Conservation (phyloP, 495 filamentous ascomycete genomes). For the Filosporella fistucella region DNA sequence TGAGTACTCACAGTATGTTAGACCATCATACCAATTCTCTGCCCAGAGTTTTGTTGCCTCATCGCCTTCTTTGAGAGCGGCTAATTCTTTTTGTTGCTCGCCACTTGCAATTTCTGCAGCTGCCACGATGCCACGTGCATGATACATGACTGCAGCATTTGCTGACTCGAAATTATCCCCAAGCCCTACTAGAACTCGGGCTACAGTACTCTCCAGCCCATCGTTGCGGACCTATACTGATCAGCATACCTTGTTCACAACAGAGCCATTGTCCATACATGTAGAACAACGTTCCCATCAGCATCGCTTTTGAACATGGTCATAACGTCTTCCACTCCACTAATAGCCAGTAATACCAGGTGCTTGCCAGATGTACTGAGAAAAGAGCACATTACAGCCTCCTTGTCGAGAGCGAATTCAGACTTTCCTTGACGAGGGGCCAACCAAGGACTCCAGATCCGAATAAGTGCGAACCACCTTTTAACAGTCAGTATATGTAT, state of each 20-base stretch:
- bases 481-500: constrained; percentile 23
- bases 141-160: constrained; percentile 78
- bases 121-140: constrained; percentile 66
- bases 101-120: constrained; percentile 23
- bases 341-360: constrained; percentile 77
- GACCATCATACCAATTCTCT: constrained; percentile 84
- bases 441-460: constrained; percentile 81
- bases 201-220: constrained; percentile 41
- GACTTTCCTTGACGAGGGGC: constrained; percentile 77
- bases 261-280: constrained; percentile 50
- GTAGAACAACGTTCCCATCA: constrained; percentile 61
- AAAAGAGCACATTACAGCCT: constrained; percentile 79
- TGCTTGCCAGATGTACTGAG: constrained; percentile 68
- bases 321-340: constrained; percentile 67
- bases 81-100: constrained; percentile 40
- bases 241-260: not conserved
- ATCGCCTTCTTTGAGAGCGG: constrained; percentile 30
- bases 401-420: constrained; percentile 62
- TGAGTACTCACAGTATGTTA: constrained; percentile 52
- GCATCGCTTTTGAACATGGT: constrained; percentile 65
- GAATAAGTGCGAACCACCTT: constrained; percentile 74
- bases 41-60: constrained; percentile 62
- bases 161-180: constrained; percentile 73
- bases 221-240: constrained; percentile 56
- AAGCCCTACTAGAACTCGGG: constrained; percentile 65